Base-by-base conservation (phyloP, 2,329 filamentous ascomycete species). In the Albifimbria verrucaria region DNA sequence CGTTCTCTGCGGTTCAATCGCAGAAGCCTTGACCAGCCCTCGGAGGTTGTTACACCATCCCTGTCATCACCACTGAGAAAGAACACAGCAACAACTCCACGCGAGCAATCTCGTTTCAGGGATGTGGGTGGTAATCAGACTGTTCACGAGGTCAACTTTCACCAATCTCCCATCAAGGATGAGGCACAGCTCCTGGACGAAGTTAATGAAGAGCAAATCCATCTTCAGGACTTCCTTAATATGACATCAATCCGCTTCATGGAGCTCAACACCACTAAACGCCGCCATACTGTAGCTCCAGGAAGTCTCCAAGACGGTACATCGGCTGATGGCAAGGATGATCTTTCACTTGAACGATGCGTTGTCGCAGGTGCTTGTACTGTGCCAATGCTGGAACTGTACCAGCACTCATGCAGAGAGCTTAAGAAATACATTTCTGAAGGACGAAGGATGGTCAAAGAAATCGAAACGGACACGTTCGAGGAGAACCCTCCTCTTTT, bases 231-330 rank as follows among this genome's bases (percentile, higher is more conserved):
- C 50, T 99, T 99, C 72, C 75, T 99, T 44, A 90, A 95, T 57
- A 86, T 96, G 85, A 97, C 93, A 2, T 95, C 90, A 54, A 96
- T 99, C 63, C 90, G 92, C 51, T 99, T 99, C 73, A 97, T 99
- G 89, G 94, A 99, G 67, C 78, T 99, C 48, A 96, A 88, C n/a
- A 96, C 93, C 0, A 97, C 92, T 1, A 97, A 97, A 68, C 81
- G 93, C 59, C 83, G 94, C 52, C 89, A 95, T 62, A 97, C 93
- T 0, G 85, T 88, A 45, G 88, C 83, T 3, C 86, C 86, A 15
- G 68, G 75, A 50, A 63, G 70, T 12, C 65, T 76, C 20, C 75
- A 72, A 49, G 73, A 79, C 43, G 73, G 73, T 21, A 65, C 70
- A 7, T 60, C 70, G 6, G 62, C 67, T 5, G 72, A 72, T 36